Evolutionary conservation across 2,329 filamentous ascomycete species (phyloP).

Genomic region (Fusarium hostae): DNA sequence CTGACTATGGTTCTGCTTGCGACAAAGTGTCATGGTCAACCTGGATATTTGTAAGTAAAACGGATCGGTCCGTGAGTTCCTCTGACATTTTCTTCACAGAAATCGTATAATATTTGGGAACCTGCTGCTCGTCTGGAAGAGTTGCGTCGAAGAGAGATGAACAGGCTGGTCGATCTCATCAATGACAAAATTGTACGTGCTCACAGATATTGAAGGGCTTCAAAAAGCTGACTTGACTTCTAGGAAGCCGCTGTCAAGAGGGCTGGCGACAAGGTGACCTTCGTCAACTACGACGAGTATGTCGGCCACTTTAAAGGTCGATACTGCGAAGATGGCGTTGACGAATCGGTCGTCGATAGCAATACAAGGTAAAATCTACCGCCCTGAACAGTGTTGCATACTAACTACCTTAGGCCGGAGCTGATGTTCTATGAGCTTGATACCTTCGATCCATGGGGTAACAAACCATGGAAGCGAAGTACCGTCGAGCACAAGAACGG

Average conservation of each 20-base stretch:
- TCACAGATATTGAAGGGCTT: not conserved
- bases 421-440: conserved; percentile 21
- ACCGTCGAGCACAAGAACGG: not conserved
- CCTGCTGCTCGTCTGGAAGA: not conserved
- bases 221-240: fast-evolving
- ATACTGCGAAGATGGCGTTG: conserved; percentile 6
- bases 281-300: conserved; percentile 11
- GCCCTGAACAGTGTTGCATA: fast-evolving
- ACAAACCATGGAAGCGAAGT: conserved; percentile 5
- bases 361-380: not conserved
- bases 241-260: not conserved
- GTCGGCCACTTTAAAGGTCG: conserved; percentile 6
- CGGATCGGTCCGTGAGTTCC: fast-evolving
- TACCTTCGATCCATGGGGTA: not conserved
- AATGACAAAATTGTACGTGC: conserved; percentile 5
- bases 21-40: conserved; percentile 6
- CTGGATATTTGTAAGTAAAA: conserved; percentile 6
- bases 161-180: conserved; percentile 6
- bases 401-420: not conserved
- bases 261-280: not conserved
- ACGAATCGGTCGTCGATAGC: not conserved
- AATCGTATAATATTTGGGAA: conserved; percentile 7
- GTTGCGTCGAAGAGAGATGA: conserved; percentile 2
- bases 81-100: not conserved
- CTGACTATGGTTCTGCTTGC: not conserved